phyloP scores from a whole-genome alignment of 805 yeast species.

The Pichia kluyveri region DNA sequence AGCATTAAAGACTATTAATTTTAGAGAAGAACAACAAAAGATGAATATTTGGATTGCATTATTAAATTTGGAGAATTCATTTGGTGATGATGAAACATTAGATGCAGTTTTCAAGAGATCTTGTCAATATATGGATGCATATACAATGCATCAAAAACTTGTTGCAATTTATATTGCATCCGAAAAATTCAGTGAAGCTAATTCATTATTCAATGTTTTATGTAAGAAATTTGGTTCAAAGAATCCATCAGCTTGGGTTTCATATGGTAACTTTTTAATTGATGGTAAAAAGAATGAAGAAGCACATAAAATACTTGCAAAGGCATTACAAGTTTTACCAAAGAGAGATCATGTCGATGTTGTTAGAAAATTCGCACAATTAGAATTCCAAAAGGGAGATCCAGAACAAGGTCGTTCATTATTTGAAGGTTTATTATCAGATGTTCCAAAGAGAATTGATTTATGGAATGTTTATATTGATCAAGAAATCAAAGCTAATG shows the following conservation, averaged over 20 bases:
- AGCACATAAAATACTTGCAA: slow-evolving; percentile 67
- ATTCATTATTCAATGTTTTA: slow-evolving; percentile 52
- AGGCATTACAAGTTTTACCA: slow-evolving; percentile 62
- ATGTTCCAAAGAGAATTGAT: slow-evolving; percentile 87
- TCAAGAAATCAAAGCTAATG: slow-evolving; percentile 72
- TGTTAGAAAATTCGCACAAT: slow-evolving; percentile 80
- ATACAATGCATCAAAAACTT: slow-evolving; percentile 70
- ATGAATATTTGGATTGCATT: slow-evolving; percentile 94
- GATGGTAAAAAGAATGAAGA: slow-evolving; percentile 47
- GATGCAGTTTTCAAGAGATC: slow-evolving; percentile 78
- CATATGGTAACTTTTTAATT: slow-evolving; percentile 68
- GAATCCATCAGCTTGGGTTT: slow-evolving; percentile 65
- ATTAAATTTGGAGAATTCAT: slow-evolving; percentile 86
- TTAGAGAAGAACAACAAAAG: slow-evolving; percentile 88
- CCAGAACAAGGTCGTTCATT: slow-evolving; percentile 91
- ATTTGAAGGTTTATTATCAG: slow-evolving; percentile 84
- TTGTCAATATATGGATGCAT: slow-evolving; percentile 86
- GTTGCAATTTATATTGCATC: slow-evolving; percentile 67
- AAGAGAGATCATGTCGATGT: slow-evolving; percentile 69
- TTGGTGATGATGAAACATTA: slow-evolving; percentile 78
- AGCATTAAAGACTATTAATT: slow-evolving; percentile 82
- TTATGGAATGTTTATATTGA: slow-evolving; percentile 94
- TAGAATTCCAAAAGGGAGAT: slow-evolving; percentile 83
- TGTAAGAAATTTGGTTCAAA: slow-evolving; percentile 73
- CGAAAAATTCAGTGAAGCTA: slow-evolving; percentile 65